Base-by-base conservation (phyloP, 176 grass and related monocot species). In the Oryza meridionalis region DNA sequence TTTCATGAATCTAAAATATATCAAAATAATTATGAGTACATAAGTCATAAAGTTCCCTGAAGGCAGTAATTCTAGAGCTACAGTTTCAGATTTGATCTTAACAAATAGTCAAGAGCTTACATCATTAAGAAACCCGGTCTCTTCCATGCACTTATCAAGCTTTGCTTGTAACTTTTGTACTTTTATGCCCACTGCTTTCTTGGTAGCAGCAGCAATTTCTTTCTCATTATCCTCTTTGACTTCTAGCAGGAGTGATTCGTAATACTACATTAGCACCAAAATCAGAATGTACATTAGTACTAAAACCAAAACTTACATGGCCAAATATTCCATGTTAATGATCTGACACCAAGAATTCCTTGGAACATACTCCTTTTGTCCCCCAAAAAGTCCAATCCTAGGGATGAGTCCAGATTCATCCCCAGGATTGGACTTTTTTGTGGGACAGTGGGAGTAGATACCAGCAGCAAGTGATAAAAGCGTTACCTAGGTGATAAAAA, bases 81-180 rank as follows among this genome's bases (percentile, higher is more conserved):
- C 65, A 65, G 77, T 21, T 77, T 77, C 31, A 66, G n/a, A 78
- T 35, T 61, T 76, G 42, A 26, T 29, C 78, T 76, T 65, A 78
- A 82, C 9, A 81, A 45, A 47, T 77, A 81, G 27, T 40, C 13
- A 22, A 44, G 21, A 77, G 35, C 93, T 87, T 85, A 95, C 96
- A 55, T 98, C 91, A 85, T 87, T 82, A 84, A 94, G 81, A 95
- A 98, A 95, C 77, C 40, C 90, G 63, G 84, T 95, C 83, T 95
- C 91, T 88, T 93, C 88, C 21, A 46, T 77, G 17, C 74, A 86
- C 82, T 95, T 94, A 11, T 89, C 68, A 76, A 98, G 75, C 76
- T 94, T 95, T 42, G 76, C 63, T 75, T 94, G 85, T 64, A 94
- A 84, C 84, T 92, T 98, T 50, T 91, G 91, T 24, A 47, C 38